Evolutionary conservation across 192 early-diverging fungal species (phyloP), one percentile per base, ranked within the genome.

Genomic region (Rhizophagus sp.): DNA sequence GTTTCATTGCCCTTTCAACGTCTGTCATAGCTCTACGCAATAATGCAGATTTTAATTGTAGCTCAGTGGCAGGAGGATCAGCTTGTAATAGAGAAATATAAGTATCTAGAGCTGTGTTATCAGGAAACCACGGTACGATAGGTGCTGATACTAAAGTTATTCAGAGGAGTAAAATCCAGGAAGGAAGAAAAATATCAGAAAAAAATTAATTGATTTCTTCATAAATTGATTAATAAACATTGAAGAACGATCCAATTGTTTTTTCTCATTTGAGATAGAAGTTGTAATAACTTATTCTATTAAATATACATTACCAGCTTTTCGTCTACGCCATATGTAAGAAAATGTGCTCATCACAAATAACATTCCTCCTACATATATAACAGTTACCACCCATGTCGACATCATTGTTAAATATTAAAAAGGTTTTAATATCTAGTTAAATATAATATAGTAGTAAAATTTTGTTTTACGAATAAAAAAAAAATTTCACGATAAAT

Each of bases 11-110:
- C 15, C 95, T 89, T 67, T 89, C 83, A 11, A 97, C 93, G 62
- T 91, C 93, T 27, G 91, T 91, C 83, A 94, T 89, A 0, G 96
- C 96, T 64, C 97, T 92, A 50, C 90, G 89, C 68, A 98, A 84
- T 39, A 98, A 86, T 2, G 95, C 94, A 10, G 91, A 83, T 76
- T 86, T 88, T 44, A 96, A 83, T n/a, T 89, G 88, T 36, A 88
- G 82, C 34, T 89, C 87, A n/a, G 90, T 86, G 0, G 89, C 86
- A 24, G 86, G 83, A 15, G 90, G 86, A 36, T 89, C 89, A 27
- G 88, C 84, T 68, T 89, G 86, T 10, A 90, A 62, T 2, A 95
- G 83, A 17, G 90, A 81, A 79, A 92, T 88, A 82, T 94, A 95
- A 63, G 91, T 85, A 52, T 91, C 86, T 70, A 88, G 87, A 80